Percentiles rank a stretch among this genome's conserved stretches.
These are phyloP conservation scores for Boeremia lycopersici DNA, from an alignment of 2,329 filamentous ascomycete species.

Conservation along the genomic window DNA sequence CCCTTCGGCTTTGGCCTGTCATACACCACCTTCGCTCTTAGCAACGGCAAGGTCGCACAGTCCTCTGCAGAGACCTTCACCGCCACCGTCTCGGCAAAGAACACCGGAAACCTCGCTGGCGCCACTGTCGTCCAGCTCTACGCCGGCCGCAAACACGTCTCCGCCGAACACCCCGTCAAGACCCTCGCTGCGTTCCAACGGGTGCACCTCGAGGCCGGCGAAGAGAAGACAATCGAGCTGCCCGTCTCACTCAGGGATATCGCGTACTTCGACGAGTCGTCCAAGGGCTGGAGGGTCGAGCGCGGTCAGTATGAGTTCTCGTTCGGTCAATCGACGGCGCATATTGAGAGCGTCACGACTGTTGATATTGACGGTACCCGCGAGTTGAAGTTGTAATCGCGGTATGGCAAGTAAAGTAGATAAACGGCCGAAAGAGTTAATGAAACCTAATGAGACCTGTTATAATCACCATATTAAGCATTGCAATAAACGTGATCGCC, in stretches of 20 bases:
- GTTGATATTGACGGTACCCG: slow-evolving; percentile 30
- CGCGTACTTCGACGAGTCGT: slow-evolving; percentile 41
- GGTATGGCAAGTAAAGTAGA: too few relatives aligned
- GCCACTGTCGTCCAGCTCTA: slow-evolving; percentile 64
- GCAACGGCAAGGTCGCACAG: slow-evolving; percentile 65
- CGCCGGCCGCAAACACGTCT: slow-evolving; percentile 55
- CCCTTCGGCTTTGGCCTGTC: slow-evolving; percentile 49
- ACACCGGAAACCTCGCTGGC: slow-evolving; percentile 58
- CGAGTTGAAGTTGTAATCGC: slow-evolving; percentile 24
- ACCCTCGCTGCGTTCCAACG: slow-evolving; percentile 73
- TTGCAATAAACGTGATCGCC: too few relatives aligned
- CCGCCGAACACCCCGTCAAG: slow-evolving; percentile 62
- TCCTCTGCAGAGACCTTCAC: slow-evolving; percentile 53
- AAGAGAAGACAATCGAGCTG: slow-evolving; percentile 64
- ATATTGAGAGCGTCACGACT: slow-evolving; percentile 33
- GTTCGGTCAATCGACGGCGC: slow-evolving; percentile 37
- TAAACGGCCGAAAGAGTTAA: too few relatives aligned
- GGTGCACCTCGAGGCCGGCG: slow-evolving; percentile 62
- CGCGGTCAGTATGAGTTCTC: slow-evolving; percentile 39
- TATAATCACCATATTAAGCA: too few relatives aligned
- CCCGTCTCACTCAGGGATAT: slow-evolving; percentile 32
- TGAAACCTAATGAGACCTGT: too few relatives aligned
- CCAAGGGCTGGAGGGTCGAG: slow-evolving; percentile 39
- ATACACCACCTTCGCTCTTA: slow-evolving; percentile 50
- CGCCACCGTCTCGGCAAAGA: slow-evolving; percentile 53